Evolutionary conservation across 2,329 filamentous ascomycete genomes (phyloP).

Genomic region (Sclerotinia spermophila): DNA sequence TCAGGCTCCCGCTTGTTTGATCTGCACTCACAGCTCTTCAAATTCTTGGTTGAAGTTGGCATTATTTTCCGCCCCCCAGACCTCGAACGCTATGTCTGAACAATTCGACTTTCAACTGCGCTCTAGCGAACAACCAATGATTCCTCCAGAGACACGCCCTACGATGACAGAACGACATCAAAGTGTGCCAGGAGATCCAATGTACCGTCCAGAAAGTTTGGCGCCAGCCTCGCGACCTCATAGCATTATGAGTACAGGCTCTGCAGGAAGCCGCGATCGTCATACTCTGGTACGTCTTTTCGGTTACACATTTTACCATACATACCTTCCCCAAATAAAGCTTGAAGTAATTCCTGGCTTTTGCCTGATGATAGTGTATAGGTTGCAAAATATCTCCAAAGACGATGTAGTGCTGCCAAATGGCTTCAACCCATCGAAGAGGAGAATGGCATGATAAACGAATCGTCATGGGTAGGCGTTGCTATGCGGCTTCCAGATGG

Average conservation of each 20-base stretch:
- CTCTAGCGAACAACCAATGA: neutral
- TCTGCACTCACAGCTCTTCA: neutral
- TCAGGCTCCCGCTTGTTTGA: neutral
- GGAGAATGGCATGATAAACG: conserved; percentile 20
- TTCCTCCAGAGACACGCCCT: conserved; percentile 4
- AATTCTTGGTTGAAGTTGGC: neutral
- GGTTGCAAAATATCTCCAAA: conserved; percentile 24
- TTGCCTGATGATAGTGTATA: conserved; percentile 12
- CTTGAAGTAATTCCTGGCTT: neutral
- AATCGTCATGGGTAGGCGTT: conserved; percentile 23
- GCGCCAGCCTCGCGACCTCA: conserved; percentile 4
- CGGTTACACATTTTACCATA: neutral
- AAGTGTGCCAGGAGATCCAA: conserved; percentile 1
- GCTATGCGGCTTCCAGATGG: conserved; percentile 24
- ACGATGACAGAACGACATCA: conserved; percentile 21
- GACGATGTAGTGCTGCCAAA: conserved; percentile 22
- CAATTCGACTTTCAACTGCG: conserved; percentile 17
- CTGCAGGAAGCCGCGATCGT: conserved; percentile 19
- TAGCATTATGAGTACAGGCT: conserved; percentile 23
- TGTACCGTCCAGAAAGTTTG: conserved; percentile 4
- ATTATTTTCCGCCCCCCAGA: neutral
- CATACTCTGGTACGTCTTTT: conserved; percentile 22
- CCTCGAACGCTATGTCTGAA: conserved; percentile 8
- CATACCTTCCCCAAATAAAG: neutral
- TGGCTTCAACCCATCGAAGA: conserved; percentile 22